A percentile compares a stretch with the other conserved stretches of the same genome.
phyloP scores from a whole-genome alignment of 1,284 basidiomycete species.

The Coniferiporia sulphurascens region DNA sequence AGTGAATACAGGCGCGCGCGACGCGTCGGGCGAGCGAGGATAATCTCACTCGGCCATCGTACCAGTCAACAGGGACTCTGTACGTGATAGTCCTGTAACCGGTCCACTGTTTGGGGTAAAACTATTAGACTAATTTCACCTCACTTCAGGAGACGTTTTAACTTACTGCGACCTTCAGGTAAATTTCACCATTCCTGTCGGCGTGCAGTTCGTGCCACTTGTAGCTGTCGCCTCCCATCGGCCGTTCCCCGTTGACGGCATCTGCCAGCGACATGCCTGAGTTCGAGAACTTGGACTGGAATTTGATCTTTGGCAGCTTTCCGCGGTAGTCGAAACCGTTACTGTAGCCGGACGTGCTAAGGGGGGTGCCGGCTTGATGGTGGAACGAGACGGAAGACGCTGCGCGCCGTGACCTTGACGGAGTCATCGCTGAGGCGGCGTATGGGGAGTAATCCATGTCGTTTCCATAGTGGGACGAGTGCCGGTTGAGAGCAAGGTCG shows the following conservation, averaged over 20 bases:
- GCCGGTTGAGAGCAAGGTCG: slow-evolving; percentile 32
- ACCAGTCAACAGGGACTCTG: slow-evolving; percentile 66
- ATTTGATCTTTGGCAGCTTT: slow-evolving; percentile 50
- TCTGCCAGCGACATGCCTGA: slow-evolving; percentile 65
- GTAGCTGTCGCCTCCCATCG: slow-evolving; percentile 57
- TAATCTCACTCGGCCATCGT: slow-evolving; percentile 58
- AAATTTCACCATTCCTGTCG: slow-evolving; percentile 52
- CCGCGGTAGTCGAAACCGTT: slow-evolving; percentile 43
- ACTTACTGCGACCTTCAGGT: slow-evolving; percentile 55
- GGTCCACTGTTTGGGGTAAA: slow-evolving; percentile 44
- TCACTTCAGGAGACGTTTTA: slow-evolving; percentile 19
- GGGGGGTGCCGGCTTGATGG: slow-evolving; percentile 33
- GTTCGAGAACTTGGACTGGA: slow-evolving; percentile 63
- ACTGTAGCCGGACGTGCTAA: slow-evolving; percentile 24
- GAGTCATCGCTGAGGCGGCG: slow-evolving; percentile 10
- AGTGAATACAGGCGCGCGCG: slow-evolving; percentile 67
- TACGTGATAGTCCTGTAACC: slow-evolving; percentile 69
- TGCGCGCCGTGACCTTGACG: slow-evolving; percentile 38
- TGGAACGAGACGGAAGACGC: slow-evolving; percentile 50
- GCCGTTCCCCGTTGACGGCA: slow-evolving; percentile 57
- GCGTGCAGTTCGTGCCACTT: slow-evolving; percentile 58
- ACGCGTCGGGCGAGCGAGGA: slow-evolving; percentile 64
- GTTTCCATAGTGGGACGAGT: slow-evolving; percentile 31
- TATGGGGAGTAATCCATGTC: slow-evolving; percentile 16
- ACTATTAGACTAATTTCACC: neutral